Base-by-base conservation (phyloP, 1,139 yeast genomes). In the Lodderomyces elongisporus region DNA sequence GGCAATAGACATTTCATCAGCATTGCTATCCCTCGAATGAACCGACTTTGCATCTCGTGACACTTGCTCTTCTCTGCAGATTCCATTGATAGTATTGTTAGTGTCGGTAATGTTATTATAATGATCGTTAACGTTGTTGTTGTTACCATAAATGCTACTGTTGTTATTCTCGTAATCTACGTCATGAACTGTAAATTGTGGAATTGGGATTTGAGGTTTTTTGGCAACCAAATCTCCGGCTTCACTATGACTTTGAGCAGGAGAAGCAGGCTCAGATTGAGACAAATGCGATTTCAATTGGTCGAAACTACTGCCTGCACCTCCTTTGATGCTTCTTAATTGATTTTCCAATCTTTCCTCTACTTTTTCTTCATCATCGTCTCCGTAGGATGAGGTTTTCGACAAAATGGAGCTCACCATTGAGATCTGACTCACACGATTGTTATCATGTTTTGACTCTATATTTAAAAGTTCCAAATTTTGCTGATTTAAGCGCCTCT, bases 401-500 rank as follows among this genome's bases (percentile, higher is more conserved):
- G 71, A 64, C 13, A 67, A 52, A 32, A 67, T 62, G 0, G 73
- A 67, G 41, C 71, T 65, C 5, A 66, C 68, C 58, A 63, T 67
- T 8, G 73, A 66, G 17, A 62, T 40, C 33, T 62, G 69, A 39
- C 68, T 61, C 27, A 52, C 47, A 41, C 67, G 45, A 3, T 26
- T 30, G 14, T 30, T 16, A n/a, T n/a, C n/a, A n/a, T n/a, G n/a
- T n/a, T n/a, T n/a, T n/a, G n/a, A n/a, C n/a, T n/a, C n/a, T n/a
- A n/a, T n/a, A 4, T 14, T 18, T 12, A 8, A 7, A 18, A 18
- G 10, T 10, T 10, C 22, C 7, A 18, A 7, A 18, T 18, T 18
- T 18, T 18, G 22, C 7, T 18, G 10, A 7, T 18, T 18, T 10
- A 20, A 27, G 15, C 23, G 9, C 22, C 10, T 18, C 9, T 10